phyloP scores from a whole-genome alignment of 2,329 filamentous ascomycete species.

The Aspergillus pseudoviridinutans region DNA sequence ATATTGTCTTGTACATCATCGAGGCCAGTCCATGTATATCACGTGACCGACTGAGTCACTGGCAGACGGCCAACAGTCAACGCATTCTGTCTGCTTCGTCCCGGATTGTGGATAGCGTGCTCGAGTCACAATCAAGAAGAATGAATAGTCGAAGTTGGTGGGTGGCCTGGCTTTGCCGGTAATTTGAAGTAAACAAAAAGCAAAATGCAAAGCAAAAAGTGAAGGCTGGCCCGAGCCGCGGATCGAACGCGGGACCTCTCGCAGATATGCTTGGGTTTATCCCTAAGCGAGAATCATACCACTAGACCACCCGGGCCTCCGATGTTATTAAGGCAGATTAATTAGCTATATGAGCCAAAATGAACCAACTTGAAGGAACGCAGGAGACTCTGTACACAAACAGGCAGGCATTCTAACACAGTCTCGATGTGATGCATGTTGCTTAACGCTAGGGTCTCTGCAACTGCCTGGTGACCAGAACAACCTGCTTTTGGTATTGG shows the following conservation, averaged over 20 bases:
- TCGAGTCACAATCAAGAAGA: background rate
- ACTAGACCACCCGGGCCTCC: constrained; percentile 15
- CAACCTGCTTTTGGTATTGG: background rate
- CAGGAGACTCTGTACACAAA: background rate
- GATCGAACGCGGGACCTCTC: constrained; percentile 17
- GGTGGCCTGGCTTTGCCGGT: background rate
- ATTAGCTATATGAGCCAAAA: background rate
- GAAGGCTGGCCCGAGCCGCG: constrained; percentile 12
- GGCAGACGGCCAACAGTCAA: too few relatives aligned
- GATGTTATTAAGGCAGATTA: background rate
- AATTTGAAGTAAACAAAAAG: background rate
- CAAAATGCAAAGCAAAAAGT: background rate
- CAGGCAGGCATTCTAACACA: background rate
- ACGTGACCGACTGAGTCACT: too few relatives aligned
- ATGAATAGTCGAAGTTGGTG: background rate
- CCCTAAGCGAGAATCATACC: constrained; percentile 16
- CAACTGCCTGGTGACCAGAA: background rate
- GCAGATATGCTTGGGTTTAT: constrained; percentile 11
- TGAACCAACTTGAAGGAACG: too few relatives aligned
- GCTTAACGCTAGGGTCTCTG: background rate
- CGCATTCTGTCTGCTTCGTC: too few relatives aligned
- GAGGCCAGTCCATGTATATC: too few relatives aligned
- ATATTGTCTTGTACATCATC: too few relatives aligned
- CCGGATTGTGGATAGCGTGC: too few relatives aligned
- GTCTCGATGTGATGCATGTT: background rate